phyloP scores from a whole-genome alignment of 371 early-diverging fungal species.

The Chytridium lagenaria region DNA sequence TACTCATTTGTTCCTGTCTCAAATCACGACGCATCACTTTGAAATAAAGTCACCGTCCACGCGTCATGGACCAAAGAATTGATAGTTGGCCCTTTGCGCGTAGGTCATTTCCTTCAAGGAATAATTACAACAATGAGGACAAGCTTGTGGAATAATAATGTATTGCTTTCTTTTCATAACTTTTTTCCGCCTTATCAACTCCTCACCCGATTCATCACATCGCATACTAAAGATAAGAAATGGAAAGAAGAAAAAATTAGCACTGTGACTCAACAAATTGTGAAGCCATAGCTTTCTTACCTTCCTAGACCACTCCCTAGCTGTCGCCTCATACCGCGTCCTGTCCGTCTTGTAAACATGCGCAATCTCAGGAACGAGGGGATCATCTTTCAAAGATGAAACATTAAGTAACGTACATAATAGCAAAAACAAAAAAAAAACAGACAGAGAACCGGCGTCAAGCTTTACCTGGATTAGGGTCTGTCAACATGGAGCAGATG shows the following conservation, averaged over 20 bases:
- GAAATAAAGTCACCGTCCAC: too few species aligned
- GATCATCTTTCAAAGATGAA: constrained; percentile 66
- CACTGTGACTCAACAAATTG: background rate
- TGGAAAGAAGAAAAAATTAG: background rate
- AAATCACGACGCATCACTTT: too few species aligned
- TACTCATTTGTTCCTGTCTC: too few species aligned
- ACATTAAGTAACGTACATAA: background rate
- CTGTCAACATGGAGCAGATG: constrained; percentile 96
- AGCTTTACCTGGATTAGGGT: constrained; percentile 92
- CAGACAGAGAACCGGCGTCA: too few species aligned
- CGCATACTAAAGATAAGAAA: constrained; percentile 2
- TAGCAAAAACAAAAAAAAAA: background rate
- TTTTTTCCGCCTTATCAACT: too few species aligned
- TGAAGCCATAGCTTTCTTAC: background rate
- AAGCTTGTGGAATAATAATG: too few species aligned
- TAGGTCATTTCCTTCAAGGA: too few species aligned
- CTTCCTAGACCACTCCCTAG: constrained; percentile 93
- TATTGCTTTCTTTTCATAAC: too few species aligned
- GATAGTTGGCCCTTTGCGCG: too few species aligned
- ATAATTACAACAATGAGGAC: too few species aligned
- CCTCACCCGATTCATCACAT: constrained; percentile 10
- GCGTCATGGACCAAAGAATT: too few species aligned
- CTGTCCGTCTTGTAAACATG: constrained; percentile 95
- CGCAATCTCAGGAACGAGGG: constrained; percentile 97
- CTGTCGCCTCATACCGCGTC: constrained; percentile 83